A percentile compares a stretch with the other conserved stretches of the same genome.
Conservation (phyloP, 2,329 filamentous ascomycete species). For the Colletotrichum chlorophyti region DNA sequence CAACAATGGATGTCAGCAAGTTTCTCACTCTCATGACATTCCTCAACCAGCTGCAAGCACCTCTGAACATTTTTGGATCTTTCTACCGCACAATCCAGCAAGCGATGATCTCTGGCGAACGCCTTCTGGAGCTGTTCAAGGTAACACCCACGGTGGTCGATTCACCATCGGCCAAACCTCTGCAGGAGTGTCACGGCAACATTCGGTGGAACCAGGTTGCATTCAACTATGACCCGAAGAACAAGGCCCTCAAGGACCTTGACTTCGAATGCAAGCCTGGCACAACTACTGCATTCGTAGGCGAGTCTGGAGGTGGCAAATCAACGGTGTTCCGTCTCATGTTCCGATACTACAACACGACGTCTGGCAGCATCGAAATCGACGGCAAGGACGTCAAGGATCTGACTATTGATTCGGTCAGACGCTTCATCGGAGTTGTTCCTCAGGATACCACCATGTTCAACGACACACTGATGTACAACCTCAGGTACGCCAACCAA, state of each 20-base stretch:
- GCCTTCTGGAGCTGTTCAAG: conserved; percentile 94
- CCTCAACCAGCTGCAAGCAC: conserved; percentile 79
- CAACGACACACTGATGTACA: conserved; percentile 95
- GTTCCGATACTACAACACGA: conserved; percentile 94
- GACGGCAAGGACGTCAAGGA: conserved; percentile 86
- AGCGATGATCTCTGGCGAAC: conserved; percentile 96
- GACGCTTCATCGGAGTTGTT: conserved; percentile 91
- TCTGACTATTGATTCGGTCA: conserved; percentile 91
- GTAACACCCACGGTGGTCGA: conserved; percentile 93
- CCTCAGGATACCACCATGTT: conserved; percentile 96
- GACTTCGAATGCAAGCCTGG: conserved; percentile 87
- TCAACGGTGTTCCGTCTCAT: conserved; percentile 95
- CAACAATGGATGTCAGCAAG: conserved; percentile 69
- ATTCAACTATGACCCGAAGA: conserved; percentile 88
- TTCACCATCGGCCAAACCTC: conserved; percentile 64
- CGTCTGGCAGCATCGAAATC: conserved; percentile 80
- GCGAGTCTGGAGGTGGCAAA: conserved; percentile 96
- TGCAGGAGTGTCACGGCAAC: conserved; percentile 77
- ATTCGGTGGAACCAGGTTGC: conserved; percentile 88
- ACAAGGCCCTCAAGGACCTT: conserved; percentile 82
- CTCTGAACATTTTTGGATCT: conserved; percentile 88
- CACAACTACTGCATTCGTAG: conserved; percentile 94
- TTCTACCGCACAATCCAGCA: conserved; percentile 97
- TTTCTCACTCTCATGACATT: conserved; percentile 80
- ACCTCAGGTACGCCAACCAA: conserved; percentile 87